A percentile compares a stretch with the other conserved stretches of the same genome.
Conservation (phyloP, 331 rosid genomes). For the Acacia concinna region DNA sequence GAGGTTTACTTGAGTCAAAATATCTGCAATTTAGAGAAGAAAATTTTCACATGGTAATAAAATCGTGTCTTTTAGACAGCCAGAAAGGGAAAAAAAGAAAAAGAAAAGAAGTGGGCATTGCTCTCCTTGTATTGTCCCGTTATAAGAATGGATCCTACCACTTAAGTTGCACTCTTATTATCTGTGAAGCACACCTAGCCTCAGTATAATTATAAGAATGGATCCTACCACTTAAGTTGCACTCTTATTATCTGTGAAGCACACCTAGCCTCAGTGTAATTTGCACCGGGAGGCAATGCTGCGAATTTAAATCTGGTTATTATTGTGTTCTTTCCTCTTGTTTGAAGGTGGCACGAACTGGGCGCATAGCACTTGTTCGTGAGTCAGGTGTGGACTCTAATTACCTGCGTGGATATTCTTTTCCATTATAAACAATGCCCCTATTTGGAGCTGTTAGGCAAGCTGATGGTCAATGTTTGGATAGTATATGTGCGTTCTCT, state of each 20-base stretch:
- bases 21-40: background rate
- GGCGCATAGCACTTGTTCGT: constrained; percentile 76
- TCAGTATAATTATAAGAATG: no score
- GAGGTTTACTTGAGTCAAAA: background rate
- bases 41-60: background rate
- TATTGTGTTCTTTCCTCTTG: background rate
- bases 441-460: background rate
- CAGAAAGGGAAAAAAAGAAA: no score
- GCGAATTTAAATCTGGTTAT: background rate
- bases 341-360: constrained; percentile 90
- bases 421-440: constrained; percentile 50
- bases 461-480: background rate
- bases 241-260: no score
- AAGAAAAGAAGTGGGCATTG: no score
- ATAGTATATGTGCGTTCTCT: constrained; percentile 17
- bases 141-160: no score
- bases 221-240: no score
- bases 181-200: no score
- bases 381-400: constrained; percentile 90
- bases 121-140: no score
- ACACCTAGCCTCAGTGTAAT: no score
- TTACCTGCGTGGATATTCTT: constrained; percentile 83
- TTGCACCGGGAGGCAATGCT: no score
- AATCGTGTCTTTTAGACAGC: background rate
- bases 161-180: no score